phyloP scores from a whole-genome alignment of 2,329 filamentous ascomycete genomes.

The Cladorrhinum sp. region DNA sequence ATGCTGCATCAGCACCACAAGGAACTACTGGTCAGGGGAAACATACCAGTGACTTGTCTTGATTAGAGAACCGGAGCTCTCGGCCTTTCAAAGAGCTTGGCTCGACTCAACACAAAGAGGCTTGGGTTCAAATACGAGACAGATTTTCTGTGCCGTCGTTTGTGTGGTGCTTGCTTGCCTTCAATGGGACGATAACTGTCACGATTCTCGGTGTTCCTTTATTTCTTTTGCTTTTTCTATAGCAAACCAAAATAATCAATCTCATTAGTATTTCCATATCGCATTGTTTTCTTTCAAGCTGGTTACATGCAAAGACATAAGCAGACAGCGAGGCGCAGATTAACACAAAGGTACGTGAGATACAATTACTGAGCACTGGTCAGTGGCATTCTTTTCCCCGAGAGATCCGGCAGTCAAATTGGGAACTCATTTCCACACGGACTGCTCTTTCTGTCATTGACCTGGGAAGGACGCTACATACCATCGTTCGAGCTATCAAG shows the following conservation, averaged over 20 bases:
- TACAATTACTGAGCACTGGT: not conserved
- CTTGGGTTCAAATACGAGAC: slow-evolving; percentile 22
- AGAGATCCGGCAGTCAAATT: not conserved
- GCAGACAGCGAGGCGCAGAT: not conserved
- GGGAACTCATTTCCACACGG: not conserved
- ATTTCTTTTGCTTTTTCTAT: not conserved
- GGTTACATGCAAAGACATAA: not conserved
- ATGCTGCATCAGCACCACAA: not conserved
- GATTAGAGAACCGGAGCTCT: slow-evolving; percentile 14
- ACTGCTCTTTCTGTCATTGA: not conserved
- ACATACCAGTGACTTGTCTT: not conserved
- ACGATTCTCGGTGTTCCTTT: not conserved
- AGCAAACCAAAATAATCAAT: too few species aligned
- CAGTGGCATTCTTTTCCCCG: not conserved
- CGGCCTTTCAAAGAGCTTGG: slow-evolving; percentile 17
- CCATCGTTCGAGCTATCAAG: not conserved
- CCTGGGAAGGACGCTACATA: not conserved
- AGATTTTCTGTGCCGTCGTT: not conserved
- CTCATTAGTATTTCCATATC: not conserved
- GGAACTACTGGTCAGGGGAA: not conserved
- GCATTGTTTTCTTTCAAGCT: not conserved
- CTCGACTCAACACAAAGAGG: slow-evolving; percentile 1
- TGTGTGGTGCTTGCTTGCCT: not conserved
- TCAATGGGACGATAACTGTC: not conserved
- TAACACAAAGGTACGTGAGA: not conserved